Base-by-base conservation (phyloP, 169 alveolate genomes). In the Condylostoma magnum region DNA sequence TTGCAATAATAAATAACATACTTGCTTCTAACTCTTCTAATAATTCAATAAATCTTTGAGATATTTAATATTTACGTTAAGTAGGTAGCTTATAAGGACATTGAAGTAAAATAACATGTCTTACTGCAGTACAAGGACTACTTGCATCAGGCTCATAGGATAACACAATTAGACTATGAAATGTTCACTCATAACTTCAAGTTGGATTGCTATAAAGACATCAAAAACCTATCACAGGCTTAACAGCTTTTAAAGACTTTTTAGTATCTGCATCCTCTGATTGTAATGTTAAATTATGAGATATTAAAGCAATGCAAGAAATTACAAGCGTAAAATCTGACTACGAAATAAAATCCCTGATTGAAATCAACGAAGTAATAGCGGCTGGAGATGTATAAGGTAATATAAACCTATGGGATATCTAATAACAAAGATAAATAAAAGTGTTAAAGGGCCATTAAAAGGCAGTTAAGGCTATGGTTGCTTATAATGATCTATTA, bases 111-210 rank as follows among this genome's bases (percentile, higher is more conserved):
- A 37, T 34, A 57, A 30, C 37, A 33, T 37, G 25, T 57, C 4
- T 47, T 57, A 27, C 58, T 12, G 58, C 20, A 27, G 22, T 10
- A 8, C 10, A 50, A 12, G 22, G 58, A 15, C 20, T 15, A 15
- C 25, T 53, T 53, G 52, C 37, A n/a, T 33, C 52, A 18, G 69
- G 52, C 3, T 57, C 69, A 0, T 10, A 36, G n/a, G 69, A 57
- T 57, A 20, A n/a, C 0, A 57, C 69, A 0, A 8, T 57, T 5
- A 8, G 69, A 2, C 2, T 57, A n/a, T 57, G 69, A 4, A 36
- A 37, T 37, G 38, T 31, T 1, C n/a, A n/a, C n/a, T n/a, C n/a
- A 50, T 10, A 15, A 5, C 6, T 34, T 12, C 53, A 28, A 28
- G 69, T 33, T 10, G 47, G 53, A 0, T 5, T 57, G 1, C n/a